Evolutionary conservation across 2,329 filamentous ascomycete species (phyloP), one percentile per base, ranked within the genome.

Genomic region (Cephalotrichum gorgonifer): DNA sequence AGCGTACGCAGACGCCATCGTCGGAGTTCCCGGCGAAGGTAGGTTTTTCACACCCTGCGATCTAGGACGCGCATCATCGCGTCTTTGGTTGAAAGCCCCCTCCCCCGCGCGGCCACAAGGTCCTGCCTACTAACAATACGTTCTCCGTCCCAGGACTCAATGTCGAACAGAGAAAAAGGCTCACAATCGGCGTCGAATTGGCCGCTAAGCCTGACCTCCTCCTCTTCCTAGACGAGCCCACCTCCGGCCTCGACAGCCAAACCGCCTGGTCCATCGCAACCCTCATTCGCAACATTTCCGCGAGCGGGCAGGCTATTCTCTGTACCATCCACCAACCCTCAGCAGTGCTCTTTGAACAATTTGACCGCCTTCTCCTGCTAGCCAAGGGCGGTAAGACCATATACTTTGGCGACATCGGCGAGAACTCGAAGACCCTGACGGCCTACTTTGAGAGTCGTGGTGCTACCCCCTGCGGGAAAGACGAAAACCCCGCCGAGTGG

Each of bases 151-250:
- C 3, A 44, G 43, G 43, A 0, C 52, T 62, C 2, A 63, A 78
- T 52, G 62, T 67, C 0, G 68, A 72, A 50, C 68, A 72, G 50
- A 58, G 69, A 14, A 72, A 72, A 44, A 76, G 83, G 53, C 69
- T 88, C 12, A 88, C 85, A 0, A 88, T 88, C 51, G 85, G 83
- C 57, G 84, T 88, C 2, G 85, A 89, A 60, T 69, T 89, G 4
- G 85, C 83, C 15, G 85, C 85, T 1, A 85, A 84, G 58, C 85
- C 85, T 1, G 75, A 83, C 38, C 67, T 88, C 3, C 72, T 88
- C 44, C 74, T 88, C 15, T 88, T 88, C 69, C 71, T 88, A 14
- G 85, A 89, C 56, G 85, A 89, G 57, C 85, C 85, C 2, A 88
- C 85, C 3, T 87, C 83, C 7, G 85, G 85, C 59, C 72, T 88